Base-by-base conservation (phyloP, 352 stramenopile genomes). In the Phytophthora melonis region DNA sequence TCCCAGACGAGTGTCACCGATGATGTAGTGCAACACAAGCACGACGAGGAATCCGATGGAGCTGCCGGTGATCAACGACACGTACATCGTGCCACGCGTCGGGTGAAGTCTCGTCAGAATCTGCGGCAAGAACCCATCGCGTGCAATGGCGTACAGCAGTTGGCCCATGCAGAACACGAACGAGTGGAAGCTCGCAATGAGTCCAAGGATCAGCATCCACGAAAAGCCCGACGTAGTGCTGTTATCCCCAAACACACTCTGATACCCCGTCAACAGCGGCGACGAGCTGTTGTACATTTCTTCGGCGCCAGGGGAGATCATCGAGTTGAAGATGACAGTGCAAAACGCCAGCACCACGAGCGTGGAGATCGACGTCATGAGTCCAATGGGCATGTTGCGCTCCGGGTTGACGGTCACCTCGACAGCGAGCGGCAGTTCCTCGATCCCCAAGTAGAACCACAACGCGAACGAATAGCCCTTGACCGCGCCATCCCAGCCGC, bases 101-200 rank as follows among this genome's bases (percentile, higher is more conserved):
- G 81, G 76, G 27, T 89, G 81, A 3, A 86, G 18, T 10, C 49
- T 80, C 9, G 84, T 91, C 21, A 93, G 58, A n/a, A 86, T 53
- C 23, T 79, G 61, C 1, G 86, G 84, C 19, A 93, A 66, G 53
- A 74, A 93, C 6, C 86, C 86, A 53, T 93, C 86, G 16, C 84
- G 82, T 19, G 86, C 86, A 63, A 93, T 93, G 14, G 86, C 86
- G 55, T 81, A 89, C 25, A 92, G 65, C 49, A 92, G 52, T 19
- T 87, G 82, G 21, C 85, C 85, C 85, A 93, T 93, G 73, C 86
- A 93, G 60, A 87, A 93, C n/a, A 93, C 84, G 64, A 93, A 93
- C 66, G 83, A 93, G 77, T 91, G 83, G 66, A 93, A 93, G 67
- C 80, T 89, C 19, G 78, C 76, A 65, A 93, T 82, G 8, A 91